These are phyloP conservation scores for Nicotiana paniculata DNA, from an alignment of 257 asterid species.

Conservation along the genomic window DNA sequence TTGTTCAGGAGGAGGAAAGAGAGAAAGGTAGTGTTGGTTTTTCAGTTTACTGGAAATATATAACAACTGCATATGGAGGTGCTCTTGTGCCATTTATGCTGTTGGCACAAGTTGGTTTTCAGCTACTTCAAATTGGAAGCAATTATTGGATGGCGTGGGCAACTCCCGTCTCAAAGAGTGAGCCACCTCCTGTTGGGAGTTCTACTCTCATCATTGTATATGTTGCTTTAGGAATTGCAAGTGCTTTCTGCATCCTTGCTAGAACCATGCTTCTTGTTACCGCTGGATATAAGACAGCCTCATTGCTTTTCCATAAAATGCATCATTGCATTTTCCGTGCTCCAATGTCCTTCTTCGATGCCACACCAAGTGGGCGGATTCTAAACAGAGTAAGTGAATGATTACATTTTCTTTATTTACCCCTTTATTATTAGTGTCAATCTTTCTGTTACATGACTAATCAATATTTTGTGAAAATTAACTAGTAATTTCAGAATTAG, in stretches of 20 bases:
- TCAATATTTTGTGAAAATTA: not conserved
- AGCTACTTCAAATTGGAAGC: slow-evolving; percentile 79
- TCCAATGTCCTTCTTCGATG: slow-evolving; percentile 93
- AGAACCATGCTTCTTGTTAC: slow-evolving; percentile 51
- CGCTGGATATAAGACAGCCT: slow-evolving; percentile 68
- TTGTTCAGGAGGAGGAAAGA: slow-evolving; percentile 92
- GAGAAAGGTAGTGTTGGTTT: slow-evolving; percentile 78
- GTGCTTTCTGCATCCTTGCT: slow-evolving; percentile 56
- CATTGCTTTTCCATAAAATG: slow-evolving; percentile 66
- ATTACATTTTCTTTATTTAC: not conserved
- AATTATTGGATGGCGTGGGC: slow-evolving; percentile 99
- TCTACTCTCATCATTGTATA: slow-evolving; percentile 72
- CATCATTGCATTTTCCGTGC: slow-evolving; percentile 70
- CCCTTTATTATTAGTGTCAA: not conserved
- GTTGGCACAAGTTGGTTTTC: slow-evolving; percentile 57
- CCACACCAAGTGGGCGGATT: slow-evolving; percentile 96
- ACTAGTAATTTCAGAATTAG: not conserved
- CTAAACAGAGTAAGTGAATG: slow-evolving; percentile 61
- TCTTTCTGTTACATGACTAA: not conserved
- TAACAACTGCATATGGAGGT: slow-evolving; percentile 80
- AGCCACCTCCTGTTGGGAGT: slow-evolving; percentile 43
- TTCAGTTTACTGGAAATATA: slow-evolving; percentile 73
- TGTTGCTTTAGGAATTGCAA: slow-evolving; percentile 55
- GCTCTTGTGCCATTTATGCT: slow-evolving; percentile 71
- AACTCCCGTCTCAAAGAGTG: slow-evolving; percentile 69